Conservation (phyloP, 352 stramenopile genomes). For the Phytophthora multivora region DNA sequence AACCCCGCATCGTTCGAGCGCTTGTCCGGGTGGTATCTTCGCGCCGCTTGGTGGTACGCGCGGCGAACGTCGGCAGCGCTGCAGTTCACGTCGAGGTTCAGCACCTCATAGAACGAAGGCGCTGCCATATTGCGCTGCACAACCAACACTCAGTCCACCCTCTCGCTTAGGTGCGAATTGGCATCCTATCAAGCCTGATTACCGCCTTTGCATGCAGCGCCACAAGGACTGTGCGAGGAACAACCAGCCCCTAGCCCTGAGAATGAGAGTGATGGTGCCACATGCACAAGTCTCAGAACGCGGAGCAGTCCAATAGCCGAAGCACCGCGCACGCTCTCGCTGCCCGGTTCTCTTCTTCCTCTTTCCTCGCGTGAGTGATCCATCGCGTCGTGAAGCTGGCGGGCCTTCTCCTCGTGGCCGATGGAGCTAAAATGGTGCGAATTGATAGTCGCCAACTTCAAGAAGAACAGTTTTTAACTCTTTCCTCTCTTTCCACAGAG, state of each 20-base stretch:
- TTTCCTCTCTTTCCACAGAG: slow-evolving; percentile 21
- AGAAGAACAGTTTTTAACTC: slow-evolving; percentile 1
- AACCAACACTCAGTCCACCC: slow-evolving; percentile 3
- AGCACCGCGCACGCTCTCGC: neutral
- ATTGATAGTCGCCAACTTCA: neutral
- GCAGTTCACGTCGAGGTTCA: slow-evolving; percentile 50
- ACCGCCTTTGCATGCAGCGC: slow-evolving; percentile 10
- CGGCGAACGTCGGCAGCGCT: slow-evolving; percentile 65
- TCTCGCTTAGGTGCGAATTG: slow-evolving; percentile 14
- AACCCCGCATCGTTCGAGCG: slow-evolving; percentile 8
- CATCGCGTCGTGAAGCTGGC: slow-evolving; percentile 49
- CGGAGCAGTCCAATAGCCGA: slow-evolving; percentile 3
- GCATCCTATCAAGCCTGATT: slow-evolving; percentile 22
- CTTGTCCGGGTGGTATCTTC: slow-evolving; percentile 74
- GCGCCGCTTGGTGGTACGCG: slow-evolving; percentile 70
- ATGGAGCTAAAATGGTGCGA: slow-evolving; percentile 59
- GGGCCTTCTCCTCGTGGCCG: slow-evolving; percentile 38
- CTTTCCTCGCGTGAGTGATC: slow-evolving; percentile 13
- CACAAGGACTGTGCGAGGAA: slow-evolving; percentile 37
- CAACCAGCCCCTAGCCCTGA: slow-evolving; percentile 5
- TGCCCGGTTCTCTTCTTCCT: neutral
- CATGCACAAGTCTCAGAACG: slow-evolving; percentile 22
- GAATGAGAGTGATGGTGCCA: slow-evolving; percentile 19
- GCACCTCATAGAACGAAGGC: slow-evolving; percentile 62
- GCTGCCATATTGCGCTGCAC: neutral